Evolutionary conservation across 352 stramenopile species (phyloP), one percentile per base, ranked within the genome.

Genomic region (Phytopythium mirpurense): DNA sequence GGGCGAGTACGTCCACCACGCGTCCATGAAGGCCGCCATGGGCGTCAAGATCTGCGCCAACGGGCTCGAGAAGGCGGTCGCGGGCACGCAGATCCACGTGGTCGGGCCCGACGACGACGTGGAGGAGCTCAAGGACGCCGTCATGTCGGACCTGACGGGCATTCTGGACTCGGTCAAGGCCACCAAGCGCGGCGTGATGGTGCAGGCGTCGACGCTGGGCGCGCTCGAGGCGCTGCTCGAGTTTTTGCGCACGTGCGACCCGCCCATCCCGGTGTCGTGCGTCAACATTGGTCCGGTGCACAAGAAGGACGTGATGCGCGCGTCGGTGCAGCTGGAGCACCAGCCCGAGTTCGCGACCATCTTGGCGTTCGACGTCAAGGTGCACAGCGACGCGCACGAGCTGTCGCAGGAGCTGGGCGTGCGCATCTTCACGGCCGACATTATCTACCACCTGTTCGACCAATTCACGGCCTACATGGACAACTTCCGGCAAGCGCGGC

Each of bases 371-470:
- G 97, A 99, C 68, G 96, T 99, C 45, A 96, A 97, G 56, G 90
- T 99, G 24, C 92, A 98, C 66, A 83, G 66, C 45, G 96, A 99
- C 45, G 97, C 97, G 6, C 80, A 74, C 40, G 83, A 96, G 67
- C 63, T 96, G 54, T 78, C 94, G 8, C 62, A 93, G 43, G 92
- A 98, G 49, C 84, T 98, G 40, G 91, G 93, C 57, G 96, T 99
- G 44, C 80, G 90, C 38, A 99, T 99, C 67, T 99, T 99, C 78
- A 99, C 96, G 18, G 97, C 97, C 29, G 97, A 99, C 63, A 99
- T 99, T 65, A 99, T 99, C 74, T 99, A 99, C 78, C 97, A 99
- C 79, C 77, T 99, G 48, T 99, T 99, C 64, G 96, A 99, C 73
- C 96, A 99, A 66, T 99, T 99, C 72, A 98, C 94, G 41, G 76